Evolutionary conservation across 192 early-diverging fungal genomes (phyloP), one percentile per base, ranked within the genome.

Genomic region (Backusella morwellensis): DNA sequence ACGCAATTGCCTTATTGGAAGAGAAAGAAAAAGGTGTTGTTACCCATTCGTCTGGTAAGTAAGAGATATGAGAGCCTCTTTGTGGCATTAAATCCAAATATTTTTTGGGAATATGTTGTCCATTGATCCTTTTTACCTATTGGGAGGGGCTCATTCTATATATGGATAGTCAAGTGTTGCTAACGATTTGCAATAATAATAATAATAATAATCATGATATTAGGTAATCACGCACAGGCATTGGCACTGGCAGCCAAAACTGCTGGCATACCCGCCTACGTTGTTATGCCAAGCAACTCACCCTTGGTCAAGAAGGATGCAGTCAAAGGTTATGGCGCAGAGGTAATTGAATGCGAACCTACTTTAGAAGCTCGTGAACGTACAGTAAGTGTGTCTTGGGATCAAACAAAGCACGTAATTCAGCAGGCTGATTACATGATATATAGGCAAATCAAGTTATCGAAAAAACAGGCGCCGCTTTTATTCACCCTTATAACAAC

Each of bases 401-500:
- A 44, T 17, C 14, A 44, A 19, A 32, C 32, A 12, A 44, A 29
- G 15, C 6, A 52, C 6, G 21, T 56, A 23, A 29, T 36, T 42
- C 36, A 66, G 35, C 5, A 36, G 29, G 29, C n/a, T 63, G 11
- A 63, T 29, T 4, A 11, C 11, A 36, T 26, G 42, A 54, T 75
- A 32, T 32, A 32, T 32, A 80, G 78, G 79, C 79, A 41, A 68
- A 66, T 15, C 54, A 81, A 42, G 42, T 81, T 23, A 66, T 68
- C 6, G 68, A 54, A 59, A 70, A 75, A 26, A 89, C 87, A 6
- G 88, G 88, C 8, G 88, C 85, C 0, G 75, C 76, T 3, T 79
- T 90, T 35, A 81, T 90, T 35, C 86, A 86, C 38, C 88, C 89
- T 32, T 90, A 80, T 56, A 79, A 90, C 8, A 73, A 90, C 36